Evolutionary conservation across 495 filamentous ascomycete genomes (phyloP).

Genomic region (Penicillium turbatum): DNA sequence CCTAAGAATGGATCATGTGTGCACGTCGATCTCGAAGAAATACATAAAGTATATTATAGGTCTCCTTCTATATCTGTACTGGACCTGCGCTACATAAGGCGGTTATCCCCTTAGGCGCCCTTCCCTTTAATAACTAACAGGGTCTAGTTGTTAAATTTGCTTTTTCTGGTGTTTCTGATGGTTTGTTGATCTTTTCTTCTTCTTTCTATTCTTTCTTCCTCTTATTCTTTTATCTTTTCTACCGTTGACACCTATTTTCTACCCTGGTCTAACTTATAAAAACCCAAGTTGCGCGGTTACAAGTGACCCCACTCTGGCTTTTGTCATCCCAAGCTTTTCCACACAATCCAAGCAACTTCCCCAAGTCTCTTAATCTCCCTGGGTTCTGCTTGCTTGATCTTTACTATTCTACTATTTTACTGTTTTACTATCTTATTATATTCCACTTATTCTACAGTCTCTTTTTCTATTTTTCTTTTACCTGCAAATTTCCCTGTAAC

Average conservation of each 20-base stretch:
- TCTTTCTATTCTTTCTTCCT: slow-evolving; percentile 4
- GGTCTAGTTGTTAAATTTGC: not conserved
- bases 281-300: not conserved
- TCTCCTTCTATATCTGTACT: not conserved
- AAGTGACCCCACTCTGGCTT: slow-evolving; percentile 7
- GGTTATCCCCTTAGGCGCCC: not conserved
- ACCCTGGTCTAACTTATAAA: not conserved
- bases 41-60: not conserved
- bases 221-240: slow-evolving; percentile 11
- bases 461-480: not conserved
- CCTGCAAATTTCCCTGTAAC: not conserved
- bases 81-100: not conserved
- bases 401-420: not conserved
- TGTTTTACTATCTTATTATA: not conserved
- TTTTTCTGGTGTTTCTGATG: not conserved
- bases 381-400: not conserved
- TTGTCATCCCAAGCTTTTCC: slow-evolving; percentile 7
- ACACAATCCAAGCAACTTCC: slow-evolving; percentile 3
- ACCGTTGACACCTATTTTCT: not conserved
- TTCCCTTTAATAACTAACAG: slow-evolving; percentile 5
- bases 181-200: not conserved
- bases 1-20: slow-evolving; percentile 36
- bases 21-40: slow-evolving; percentile 20
- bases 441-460: not conserved
- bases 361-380: slow-evolving; percentile 2